A percentile compares a stretch with the other conserved stretches of the same genome.
Conservation (phyloP, 2,329 filamentous ascomycete species). For the Colletotrichum godetiae region DNA sequence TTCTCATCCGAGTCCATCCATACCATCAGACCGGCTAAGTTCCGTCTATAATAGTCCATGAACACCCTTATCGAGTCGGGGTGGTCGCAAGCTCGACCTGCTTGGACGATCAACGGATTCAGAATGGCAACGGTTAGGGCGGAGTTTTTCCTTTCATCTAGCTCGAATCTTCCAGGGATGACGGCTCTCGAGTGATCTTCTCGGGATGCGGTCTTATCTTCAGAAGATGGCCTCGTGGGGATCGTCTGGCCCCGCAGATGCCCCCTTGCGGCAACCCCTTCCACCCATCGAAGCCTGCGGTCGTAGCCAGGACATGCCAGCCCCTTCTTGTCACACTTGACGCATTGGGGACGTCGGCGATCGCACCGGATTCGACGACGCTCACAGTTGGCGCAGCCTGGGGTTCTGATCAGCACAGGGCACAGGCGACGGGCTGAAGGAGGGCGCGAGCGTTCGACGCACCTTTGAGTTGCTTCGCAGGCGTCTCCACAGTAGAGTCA, state of each 20-base stretch:
- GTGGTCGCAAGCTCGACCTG: not conserved
- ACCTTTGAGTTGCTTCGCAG: not conserved
- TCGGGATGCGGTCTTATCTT: not conserved
- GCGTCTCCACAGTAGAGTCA: not conserved
- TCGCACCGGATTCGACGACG: not conserved
- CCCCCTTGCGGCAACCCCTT: constrained; percentile 43
- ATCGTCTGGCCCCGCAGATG: constrained; percentile 31
- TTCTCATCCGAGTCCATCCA: not conserved
- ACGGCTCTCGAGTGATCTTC: not conserved
- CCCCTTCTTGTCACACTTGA: not conserved
- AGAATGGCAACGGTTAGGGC: constrained; percentile 23
- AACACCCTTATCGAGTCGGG: not conserved
- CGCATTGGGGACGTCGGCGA: not conserved
- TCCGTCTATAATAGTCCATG: not conserved
- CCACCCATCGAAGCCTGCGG: constrained; percentile 42
- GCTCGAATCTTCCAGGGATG: not conserved
- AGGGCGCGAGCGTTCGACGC: not conserved
- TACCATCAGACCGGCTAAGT: not conserved
- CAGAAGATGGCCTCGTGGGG: not conserved
- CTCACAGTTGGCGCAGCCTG: not conserved
- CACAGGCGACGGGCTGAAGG: not conserved
- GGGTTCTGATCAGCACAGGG: not conserved
- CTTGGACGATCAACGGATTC: not conserved
- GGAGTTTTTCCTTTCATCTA: constrained; percentile 18
- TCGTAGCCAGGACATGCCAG: not conserved